Evolutionary conservation across 1,284 basidiomycete genomes (phyloP).

Genomic region (Exsudoporus floridanus): DNA sequence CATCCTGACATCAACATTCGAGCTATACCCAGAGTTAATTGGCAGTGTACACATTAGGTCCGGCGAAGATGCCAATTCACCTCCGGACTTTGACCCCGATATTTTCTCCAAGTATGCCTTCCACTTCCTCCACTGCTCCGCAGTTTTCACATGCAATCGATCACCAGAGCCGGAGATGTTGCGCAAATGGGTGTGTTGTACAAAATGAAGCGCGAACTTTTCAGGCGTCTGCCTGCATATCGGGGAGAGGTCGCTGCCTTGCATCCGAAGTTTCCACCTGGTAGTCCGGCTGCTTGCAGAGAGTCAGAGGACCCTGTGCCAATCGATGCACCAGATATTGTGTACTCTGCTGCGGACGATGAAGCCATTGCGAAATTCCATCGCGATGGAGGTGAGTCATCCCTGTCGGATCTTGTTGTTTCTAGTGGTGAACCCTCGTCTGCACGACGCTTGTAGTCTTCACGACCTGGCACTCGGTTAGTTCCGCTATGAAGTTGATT

Average conservation of each 20-base stretch:
- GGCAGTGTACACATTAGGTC: constrained; percentile 35
- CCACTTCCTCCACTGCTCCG: neutral
- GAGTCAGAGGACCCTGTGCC: constrained; percentile 38
- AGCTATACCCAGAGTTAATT: constrained; percentile 31
- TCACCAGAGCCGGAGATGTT: constrained; percentile 15
- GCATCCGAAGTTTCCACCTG: constrained; percentile 52
- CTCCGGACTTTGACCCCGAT: constrained; percentile 23
- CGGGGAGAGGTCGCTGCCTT: constrained; percentile 47
- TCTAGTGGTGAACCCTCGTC: neutral
- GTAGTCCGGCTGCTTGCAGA: constrained; percentile 44
- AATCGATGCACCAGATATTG: constrained; percentile 46
- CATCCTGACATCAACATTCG: constrained; percentile 3
- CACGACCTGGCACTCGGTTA: constrained; percentile 58
- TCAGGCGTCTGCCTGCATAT: constrained; percentile 55
- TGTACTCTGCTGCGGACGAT: constrained; percentile 59
- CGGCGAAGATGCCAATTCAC: constrained; percentile 20
- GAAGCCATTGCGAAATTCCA: constrained; percentile 47
- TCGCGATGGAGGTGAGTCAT: constrained; percentile 32
- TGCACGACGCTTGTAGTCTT: constrained; percentile 33
- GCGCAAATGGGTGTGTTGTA: constrained; percentile 14
- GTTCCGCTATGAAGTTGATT: constrained; percentile 3
- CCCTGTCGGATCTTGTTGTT: too few species aligned
- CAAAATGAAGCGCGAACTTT: constrained; percentile 17
- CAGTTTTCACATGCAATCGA: neutral
- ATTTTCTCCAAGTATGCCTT: constrained; percentile 11